phyloP scores from a whole-genome alignment of 495 filamentous ascomycete genomes.

The Talaromyces stipitatus region DNA sequence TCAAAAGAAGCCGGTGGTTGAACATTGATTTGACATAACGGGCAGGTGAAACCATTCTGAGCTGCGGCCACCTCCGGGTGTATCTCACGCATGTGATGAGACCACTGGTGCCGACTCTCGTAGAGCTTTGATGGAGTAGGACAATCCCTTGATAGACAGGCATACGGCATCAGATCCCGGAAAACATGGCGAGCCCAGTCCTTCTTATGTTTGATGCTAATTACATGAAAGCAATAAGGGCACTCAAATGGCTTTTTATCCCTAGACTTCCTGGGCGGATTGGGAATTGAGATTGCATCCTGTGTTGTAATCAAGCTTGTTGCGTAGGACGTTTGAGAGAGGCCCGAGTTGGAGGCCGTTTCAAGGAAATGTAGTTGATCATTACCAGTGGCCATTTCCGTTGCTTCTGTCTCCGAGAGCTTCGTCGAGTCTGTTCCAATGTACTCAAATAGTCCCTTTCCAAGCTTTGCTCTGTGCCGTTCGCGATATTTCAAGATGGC shows the following conservation, averaged over 20 bases:
- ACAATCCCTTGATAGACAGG: neutral
- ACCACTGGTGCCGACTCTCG: neutral
- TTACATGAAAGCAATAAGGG: neutral
- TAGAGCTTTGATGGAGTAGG: neutral
- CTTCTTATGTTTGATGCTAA: neutral
- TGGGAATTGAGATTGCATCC: neutral
- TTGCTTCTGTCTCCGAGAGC: neutral
- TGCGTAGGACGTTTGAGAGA: neutral
- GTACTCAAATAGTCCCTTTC: neutral
- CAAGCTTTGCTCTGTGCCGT: neutral
- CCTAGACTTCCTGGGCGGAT: neutral
- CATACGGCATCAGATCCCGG: neutral
- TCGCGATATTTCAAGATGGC: neutral
- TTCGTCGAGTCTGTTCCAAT: neutral
- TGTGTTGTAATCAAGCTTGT: neutral
- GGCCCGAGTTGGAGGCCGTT: neutral
- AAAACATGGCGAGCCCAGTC: neutral
- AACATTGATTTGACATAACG: neutral
- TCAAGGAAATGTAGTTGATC: no score
- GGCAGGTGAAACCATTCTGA: neutral
- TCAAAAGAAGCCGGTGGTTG: neutral
- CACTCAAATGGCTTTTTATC: neutral
- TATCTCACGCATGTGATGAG: neutral
- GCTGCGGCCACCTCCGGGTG: no score
- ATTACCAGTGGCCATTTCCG: no score